These are phyloP conservation scores for Falciphora oryzae DNA, from an alignment of 2,329 filamentous ascomycete species.

Conservation along the genomic window DNA sequence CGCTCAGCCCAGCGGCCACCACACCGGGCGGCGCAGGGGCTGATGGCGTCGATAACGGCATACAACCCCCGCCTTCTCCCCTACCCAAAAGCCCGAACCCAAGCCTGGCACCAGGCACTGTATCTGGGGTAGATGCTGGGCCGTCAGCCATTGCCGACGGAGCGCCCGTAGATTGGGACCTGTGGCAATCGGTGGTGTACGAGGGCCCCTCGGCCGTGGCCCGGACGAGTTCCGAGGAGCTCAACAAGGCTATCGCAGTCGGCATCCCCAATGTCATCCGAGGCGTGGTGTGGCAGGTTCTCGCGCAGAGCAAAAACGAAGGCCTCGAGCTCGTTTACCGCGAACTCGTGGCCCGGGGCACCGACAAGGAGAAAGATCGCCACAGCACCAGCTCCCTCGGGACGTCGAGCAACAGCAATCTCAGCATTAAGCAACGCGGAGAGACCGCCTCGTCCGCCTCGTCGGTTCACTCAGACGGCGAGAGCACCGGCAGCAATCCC, in stretches of 20 bases:
- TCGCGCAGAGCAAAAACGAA: slow-evolving; percentile 91
- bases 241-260: slow-evolving; percentile 84
- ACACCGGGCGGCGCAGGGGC: not conserved
- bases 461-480: slow-evolving; percentile 67
- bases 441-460: slow-evolving; percentile 76
- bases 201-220: slow-evolving; percentile 87
- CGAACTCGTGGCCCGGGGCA: slow-evolving; percentile 73
- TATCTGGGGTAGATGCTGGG: slow-evolving; percentile 71
- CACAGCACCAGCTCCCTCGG: slow-evolving; percentile 49
- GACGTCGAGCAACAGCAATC: slow-evolving; percentile 45
- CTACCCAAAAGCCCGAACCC: slow-evolving; percentile 61
- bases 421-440: slow-evolving; percentile 47
- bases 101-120: slow-evolving; percentile 76
- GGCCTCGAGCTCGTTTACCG: slow-evolving; percentile 83
- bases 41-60: slow-evolving; percentile 19
- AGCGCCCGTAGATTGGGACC: slow-evolving; percentile 86
- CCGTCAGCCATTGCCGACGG: slow-evolving; percentile 64
- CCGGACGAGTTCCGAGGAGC: slow-evolving; percentile 79
- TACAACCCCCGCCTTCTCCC: slow-evolving; percentile 35
- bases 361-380: slow-evolving; percentile 65
- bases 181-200: slow-evolving; percentile 95
- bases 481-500: slow-evolving; percentile 33
- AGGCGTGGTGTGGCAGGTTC: slow-evolving; percentile 97
- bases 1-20: slow-evolving; percentile 12
- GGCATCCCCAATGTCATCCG: slow-evolving; percentile 93